Evolutionary conservation across 1,139 yeast species (phyloP), one percentile per base, ranked within the genome.

Genomic region (Suhomyces guaymorum): DNA sequence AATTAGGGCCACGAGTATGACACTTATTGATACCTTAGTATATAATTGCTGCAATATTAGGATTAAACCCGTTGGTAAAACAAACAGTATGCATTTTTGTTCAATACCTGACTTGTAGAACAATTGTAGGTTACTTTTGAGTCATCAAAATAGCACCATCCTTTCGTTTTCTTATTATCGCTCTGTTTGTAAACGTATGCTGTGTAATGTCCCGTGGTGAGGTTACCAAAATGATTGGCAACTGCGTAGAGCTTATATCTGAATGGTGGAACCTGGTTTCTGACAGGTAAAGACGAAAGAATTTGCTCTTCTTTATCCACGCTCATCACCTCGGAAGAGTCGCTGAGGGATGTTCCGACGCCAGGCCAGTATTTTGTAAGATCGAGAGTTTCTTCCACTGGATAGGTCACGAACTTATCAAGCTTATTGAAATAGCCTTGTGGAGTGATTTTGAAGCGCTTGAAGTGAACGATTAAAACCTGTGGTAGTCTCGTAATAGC

Each of bases 191-290:
- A 67, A 2, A 88, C 95, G 52, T 80, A 84, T 0, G 96, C 73
- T 0, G 97, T 92, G 57, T 92, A 92, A 60, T 92, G 98, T 0
- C 98, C 97, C 2, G 95, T 88, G 30, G 83, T 77, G 31, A 90
- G 66, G 18, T 69, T 64, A 2, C 98, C 97, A 44, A 70, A 75
- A 59, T 92, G 98, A 49, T 87, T 85, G n/a, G 90, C 92, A 20
- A 90, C 95, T 0, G 85, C 95, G 49, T 81, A 86, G 23, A 92
- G 62, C 46, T 78, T 78, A 57, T 90, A 92, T 22, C 74, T 66
- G 58, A 85, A 89, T 3, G 96, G 96, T 1, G 95, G 83, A 0
- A 59, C 57, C 59, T 89, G 97, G 15, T 86, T 89, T 44, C 96
- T 67, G 0, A 68, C 52, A 0, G 95, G 94, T 28, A 85, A 63